phyloP scores from a whole-genome alignment of 148 eudicot genomes.

The Simmondsia chinensis region DNA sequence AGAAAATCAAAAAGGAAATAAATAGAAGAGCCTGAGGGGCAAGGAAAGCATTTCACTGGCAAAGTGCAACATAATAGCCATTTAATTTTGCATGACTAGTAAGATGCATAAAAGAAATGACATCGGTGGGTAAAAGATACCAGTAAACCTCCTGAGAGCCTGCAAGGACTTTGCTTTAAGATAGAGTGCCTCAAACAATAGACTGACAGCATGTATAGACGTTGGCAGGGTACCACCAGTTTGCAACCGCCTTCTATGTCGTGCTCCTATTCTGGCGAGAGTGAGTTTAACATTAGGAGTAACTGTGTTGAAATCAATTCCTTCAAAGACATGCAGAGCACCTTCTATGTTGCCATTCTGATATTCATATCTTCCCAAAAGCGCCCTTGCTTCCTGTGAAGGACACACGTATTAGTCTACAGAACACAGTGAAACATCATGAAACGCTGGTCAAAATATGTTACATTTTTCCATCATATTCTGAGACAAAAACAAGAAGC shows the following conservation, averaged over 20 bases:
- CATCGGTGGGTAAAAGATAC: too few species aligned
- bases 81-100: too few species aligned
- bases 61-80: too few species aligned
- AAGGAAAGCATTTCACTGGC: too few species aligned
- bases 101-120: too few species aligned
- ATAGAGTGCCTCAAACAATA: constrained; percentile 69
- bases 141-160: constrained; percentile 70
- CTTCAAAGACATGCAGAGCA: constrained; percentile 93
- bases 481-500: too few species aligned
- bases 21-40: too few species aligned
- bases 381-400: constrained; percentile 89
- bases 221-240: constrained; percentile 33
- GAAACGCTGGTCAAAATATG: not conserved
- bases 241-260: constrained; percentile 38
- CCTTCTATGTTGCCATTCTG: constrained; percentile 88
- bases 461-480: too few species aligned
- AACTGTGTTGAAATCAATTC: constrained; percentile 60
- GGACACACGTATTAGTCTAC: not conserved
- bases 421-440: constrained; percentile 2
- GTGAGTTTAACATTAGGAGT: constrained; percentile 59
- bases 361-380: constrained; percentile 86
- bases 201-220: constrained; percentile 65
- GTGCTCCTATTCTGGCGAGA: constrained; percentile 40
- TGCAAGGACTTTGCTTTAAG: constrained; percentile 82
- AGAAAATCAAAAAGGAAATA: not conserved